Base-by-base conservation (phyloP, 305 asterid genomes). In the Solanum chacoense region DNA sequence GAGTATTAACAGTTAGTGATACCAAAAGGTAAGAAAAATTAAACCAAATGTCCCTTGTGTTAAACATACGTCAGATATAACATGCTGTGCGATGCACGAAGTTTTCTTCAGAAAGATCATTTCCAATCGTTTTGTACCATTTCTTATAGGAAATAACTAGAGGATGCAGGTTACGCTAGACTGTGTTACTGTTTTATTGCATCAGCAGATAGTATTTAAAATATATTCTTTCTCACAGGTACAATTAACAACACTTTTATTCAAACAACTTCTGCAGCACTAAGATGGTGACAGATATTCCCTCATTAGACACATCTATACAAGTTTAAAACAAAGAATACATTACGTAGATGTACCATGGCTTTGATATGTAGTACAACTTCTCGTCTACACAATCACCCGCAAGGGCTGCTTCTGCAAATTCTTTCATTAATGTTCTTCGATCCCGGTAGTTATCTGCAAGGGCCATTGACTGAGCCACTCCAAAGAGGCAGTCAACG, bases 331-430 rank as follows among this genome's bases (percentile, higher is more conserved):
- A 85, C 73, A 24, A 13, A 20, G 59, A 31, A 87, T 38, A 29
- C 87, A 75, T 87, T 42, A 37, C 85, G n/a, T 89, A 85, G 45
- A n/a, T 94, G 89, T 94, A 97, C 99, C 99, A 97, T 73, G 98
- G 88, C 94, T 92, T 97, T 55, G 99, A 97, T 88, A 97, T 89
- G 90, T 92, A 95, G 93, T 91, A 97, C 90, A 91, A 83, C 78
- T 91, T 91, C 76, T 96, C 98, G 90, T 94, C 95, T 65, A 88
- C 90, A 90, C 92, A 92, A 89, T 93, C 90, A 90, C 98, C 97
- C 28, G 96, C 91, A 91, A 97, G 96, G 89, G 98, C 98, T 84
- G 95, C 95, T 94, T 96, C 99, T 26, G 99, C 99, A 87, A 97
- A 92, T 88, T 95, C 99, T 90, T 92, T 96, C 99, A 97, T 96